Base-by-base conservation (phyloP, 179 eudicot genomes). In the Dionaea muscipula region DNA sequence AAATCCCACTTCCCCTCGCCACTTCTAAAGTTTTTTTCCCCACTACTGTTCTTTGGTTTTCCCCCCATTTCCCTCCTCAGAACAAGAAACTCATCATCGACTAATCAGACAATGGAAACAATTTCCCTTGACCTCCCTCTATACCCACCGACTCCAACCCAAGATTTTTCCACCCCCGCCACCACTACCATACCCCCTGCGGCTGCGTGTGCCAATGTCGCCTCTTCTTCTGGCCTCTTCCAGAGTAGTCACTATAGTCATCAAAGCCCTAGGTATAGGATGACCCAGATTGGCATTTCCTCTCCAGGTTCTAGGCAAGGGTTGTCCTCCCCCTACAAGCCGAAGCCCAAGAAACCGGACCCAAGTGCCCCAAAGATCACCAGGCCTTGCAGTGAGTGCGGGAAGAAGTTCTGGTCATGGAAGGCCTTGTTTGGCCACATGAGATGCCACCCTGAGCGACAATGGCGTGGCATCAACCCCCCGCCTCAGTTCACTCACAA, bases 371-470 rank as follows among this genome's bases (percentile, higher is more conserved):
- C 85, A 0, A 85, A 89, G 38, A 79, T 79, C 50, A 89, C 89
- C 0, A 62, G 70, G 4, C 95, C 97, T 0, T 90, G 97, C 68
- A 83, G 71, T 1, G 97, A 90, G 64, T 86, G 97, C 37, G 95
- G 97, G 1, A 80, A 72, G 65, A 81, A 49, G 26, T 90, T 90
- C 51, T 83, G 94, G 90, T 90, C 97, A 0, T 65, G 75, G 79
- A 90, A 90, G 54, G 97, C 97, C 0, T 81, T 90, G 18, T 90
- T 79, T 9, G 97, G 97, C 14, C 97, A 90, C 75, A 90, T 90
- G 97, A 83, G 97, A 2, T 90, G 97, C 67, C 97, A 90, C 70
- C 97, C 97, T 0, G 94, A 90, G 33, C 81, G 97, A 18, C 79
- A 80, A 45, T 90, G 95, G 97, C 85, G 97, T 0, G 97, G 97